Evolutionary conservation across 768 basidiomycete species (phyloP), one percentile per base, ranked within the genome.

Genomic region (Albatrellus ellisii): DNA sequence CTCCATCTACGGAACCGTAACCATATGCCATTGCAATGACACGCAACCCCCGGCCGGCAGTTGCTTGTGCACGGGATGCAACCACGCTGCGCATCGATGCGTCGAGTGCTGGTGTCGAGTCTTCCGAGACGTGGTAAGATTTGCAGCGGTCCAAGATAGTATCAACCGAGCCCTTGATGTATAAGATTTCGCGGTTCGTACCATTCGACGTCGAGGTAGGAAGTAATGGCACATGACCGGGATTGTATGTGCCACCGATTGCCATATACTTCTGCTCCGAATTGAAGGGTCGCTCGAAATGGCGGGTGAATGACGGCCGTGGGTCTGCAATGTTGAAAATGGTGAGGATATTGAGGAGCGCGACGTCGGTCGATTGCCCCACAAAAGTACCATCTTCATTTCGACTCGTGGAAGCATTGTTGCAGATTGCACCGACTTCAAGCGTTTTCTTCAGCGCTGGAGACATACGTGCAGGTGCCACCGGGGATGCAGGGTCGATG

Each of bases 181-280:
- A 94, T 58, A 82, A 84, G 59, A 83, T 74, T 54, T 94, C 90
- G 10, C 77, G 69, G 5, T 65, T 57, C 9, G 61, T 50, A 21
- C 52, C 56, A 32, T 56, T 58, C 14, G 51, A 36, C 5, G 56
- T 52, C 37, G 64, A 52, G 11, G 29, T 39, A 34, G 39, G 42
- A 4, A 60, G 37, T 11, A 26, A 33, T 6, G 54, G 32, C 4
- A 39, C 44, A 4, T 55, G 25, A 6, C 59, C 45, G 18, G 70
- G 65, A 26, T 59, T 60, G 53, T 87, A 76, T 8, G 73, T 59
- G 9, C 92, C 92, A 39, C 78, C 80, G 46, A 97, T 77, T 11
- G 84, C 84, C 87, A 97, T 95, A 59, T 72, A 89, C 59, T 97
- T 97, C 44, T 77, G 73, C 47, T 98, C 92, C 14, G 94, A 97